Conservation (phyloP, 306 rosid species). For the Elaeagnus macrophylla region DNA sequence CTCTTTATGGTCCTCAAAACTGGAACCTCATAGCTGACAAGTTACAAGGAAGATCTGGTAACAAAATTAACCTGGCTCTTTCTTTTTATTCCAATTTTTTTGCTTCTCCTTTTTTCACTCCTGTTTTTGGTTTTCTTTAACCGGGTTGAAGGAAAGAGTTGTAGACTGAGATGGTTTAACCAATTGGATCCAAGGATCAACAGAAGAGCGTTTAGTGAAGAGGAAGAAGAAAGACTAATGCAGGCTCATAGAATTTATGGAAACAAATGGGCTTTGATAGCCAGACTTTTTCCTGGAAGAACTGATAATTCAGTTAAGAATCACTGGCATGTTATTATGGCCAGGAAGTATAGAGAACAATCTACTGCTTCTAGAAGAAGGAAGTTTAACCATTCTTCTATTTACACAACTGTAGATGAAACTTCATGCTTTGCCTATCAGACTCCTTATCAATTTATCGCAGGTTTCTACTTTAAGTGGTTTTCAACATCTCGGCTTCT, state of each 20-base stretch:
- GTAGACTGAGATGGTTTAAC: constrained; percentile 94
- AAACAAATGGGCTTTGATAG: constrained; percentile 99
- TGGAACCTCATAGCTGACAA: constrained; percentile 97
- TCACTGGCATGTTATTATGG: constrained; percentile 99
- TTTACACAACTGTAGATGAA: constrained; percentile 52
- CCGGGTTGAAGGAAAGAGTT: constrained; percentile 66
- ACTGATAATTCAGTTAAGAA: constrained; percentile 97
- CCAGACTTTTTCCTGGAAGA: constrained; percentile 93
- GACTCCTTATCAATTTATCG: too few relatives aligned
- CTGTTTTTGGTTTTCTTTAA: not conserved
- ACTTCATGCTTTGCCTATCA: constrained; percentile 23
- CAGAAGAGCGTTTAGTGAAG: constrained; percentile 77
- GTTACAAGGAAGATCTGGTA: constrained; percentile 98
- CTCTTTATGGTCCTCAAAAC: constrained; percentile 93
- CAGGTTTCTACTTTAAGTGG: too few relatives aligned
- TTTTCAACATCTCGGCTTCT: too few relatives aligned
- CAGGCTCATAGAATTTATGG: constrained; percentile 93
- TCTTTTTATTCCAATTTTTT: not conserved
- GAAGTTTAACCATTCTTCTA: constrained; percentile 43
- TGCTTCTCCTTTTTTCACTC: not conserved
- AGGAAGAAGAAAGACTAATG: constrained; percentile 92
- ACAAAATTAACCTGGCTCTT: not conserved
- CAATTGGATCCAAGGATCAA: constrained; percentile 97
- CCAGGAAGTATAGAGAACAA: constrained; percentile 84
- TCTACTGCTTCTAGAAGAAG: constrained; percentile 84